Evolutionary conservation across 768 basidiomycete species (phyloP).

Genomic region (Mycena olivaceomarginata): DNA sequence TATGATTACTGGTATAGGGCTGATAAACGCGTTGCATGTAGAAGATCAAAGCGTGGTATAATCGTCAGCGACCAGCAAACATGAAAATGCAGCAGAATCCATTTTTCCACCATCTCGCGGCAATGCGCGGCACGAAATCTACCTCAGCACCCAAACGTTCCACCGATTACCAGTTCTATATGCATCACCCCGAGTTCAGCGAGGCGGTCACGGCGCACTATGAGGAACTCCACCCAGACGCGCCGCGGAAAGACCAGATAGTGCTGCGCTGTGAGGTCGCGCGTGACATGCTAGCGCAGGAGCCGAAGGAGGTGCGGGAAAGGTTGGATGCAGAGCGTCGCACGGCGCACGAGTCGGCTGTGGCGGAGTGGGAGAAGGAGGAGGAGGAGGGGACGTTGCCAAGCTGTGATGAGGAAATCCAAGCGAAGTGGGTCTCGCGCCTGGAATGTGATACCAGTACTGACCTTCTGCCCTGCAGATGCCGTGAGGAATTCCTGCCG

Average conservation of each 20-base stretch:
- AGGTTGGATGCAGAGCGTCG: background rate
- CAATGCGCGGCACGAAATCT: background rate
- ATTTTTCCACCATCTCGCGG: background rate
- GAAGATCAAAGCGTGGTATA: slow-evolving; percentile 21
- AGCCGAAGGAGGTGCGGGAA: background rate
- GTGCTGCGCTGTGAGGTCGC: background rate
- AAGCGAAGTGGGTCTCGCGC: background rate
- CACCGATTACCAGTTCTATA: slow-evolving; percentile 2
- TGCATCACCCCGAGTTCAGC: slow-evolving; percentile 1
- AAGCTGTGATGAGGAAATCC: background rate
- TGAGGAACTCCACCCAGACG: background rate
- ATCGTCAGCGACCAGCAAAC: background rate
- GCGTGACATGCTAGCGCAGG: background rate
- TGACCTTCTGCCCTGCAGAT: background rate
- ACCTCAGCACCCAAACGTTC: background rate
- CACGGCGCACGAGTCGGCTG: background rate
- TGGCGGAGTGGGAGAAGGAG: background rate
- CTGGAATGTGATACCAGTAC: background rate
- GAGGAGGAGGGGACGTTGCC: background rate
- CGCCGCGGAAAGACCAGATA: background rate
- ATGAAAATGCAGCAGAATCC: slow-evolving; percentile 7
- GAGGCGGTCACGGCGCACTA: background rate
- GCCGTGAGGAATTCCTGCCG: background rate
- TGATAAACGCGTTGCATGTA: background rate
- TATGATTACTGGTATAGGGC: background rate